phyloP scores from a whole-genome alignment of 2,329 filamentous ascomycete genomes.

The Chaetomiaceae sp. region DNA sequence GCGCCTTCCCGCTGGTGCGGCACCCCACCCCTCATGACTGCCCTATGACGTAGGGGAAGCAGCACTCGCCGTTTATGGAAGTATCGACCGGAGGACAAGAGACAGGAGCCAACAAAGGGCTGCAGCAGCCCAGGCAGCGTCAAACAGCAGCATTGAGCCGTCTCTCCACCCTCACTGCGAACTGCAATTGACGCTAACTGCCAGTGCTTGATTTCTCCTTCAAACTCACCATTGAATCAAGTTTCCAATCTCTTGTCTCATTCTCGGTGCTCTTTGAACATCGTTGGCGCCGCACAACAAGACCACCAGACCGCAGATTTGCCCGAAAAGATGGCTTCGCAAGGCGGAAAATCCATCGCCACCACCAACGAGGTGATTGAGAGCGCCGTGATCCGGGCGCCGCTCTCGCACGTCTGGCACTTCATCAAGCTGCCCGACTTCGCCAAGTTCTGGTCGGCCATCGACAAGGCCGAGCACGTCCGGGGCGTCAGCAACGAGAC shows the following conservation, averaged over 20 bases:
- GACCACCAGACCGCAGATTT: no score
- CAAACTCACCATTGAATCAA: no score
- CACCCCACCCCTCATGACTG: conserved; percentile 4
- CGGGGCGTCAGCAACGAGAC: conserved; percentile 59
- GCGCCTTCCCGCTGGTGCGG: no score
- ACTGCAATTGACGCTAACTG: no score
- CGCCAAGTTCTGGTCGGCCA: conserved; percentile 58
- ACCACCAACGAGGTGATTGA: conserved; percentile 26
- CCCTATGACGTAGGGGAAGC: background rate
- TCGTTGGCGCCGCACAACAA: no score
- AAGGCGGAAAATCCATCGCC: conserved; percentile 17
- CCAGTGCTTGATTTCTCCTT: no score
- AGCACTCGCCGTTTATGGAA: background rate
- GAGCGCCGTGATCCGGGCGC: conserved; percentile 55
- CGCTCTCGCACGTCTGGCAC: conserved; percentile 64
- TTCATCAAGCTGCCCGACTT: conserved; percentile 68
- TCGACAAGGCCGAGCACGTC: conserved; percentile 56
- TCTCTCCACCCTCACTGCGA: no score
- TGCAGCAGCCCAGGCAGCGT: no score
- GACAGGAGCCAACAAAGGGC: no score
- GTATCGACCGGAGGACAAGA: background rate
- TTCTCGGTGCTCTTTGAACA: no score
- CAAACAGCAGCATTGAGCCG: no score
- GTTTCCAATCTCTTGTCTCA: no score
- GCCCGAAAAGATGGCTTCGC: conserved; percentile 14